Percentiles rank a stretch among this genome's conserved stretches.
Evolutionary conservation across 2,329 filamentous ascomycete species (phyloP).

Genomic region (Ophiostoma australiae): DNA sequence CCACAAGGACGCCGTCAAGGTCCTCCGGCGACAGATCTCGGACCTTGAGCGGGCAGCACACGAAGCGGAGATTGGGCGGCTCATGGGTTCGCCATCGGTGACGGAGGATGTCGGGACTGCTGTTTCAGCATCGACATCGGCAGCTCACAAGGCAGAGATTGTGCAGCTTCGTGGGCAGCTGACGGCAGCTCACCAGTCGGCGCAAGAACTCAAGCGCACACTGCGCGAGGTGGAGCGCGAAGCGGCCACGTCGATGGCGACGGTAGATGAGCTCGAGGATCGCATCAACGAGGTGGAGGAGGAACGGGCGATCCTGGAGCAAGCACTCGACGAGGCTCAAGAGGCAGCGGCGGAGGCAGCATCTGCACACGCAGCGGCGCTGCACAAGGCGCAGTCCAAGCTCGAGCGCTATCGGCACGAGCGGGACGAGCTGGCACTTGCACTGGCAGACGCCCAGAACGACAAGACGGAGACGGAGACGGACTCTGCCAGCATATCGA

Average conservation of each 20-base stretch:
- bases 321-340: constrained; percentile 53
- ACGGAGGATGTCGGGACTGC: constrained; percentile 44
- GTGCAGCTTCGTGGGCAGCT: constrained; percentile 57
- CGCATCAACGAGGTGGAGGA: constrained; percentile 56
- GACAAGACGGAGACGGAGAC: constrained; percentile 23
- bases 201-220: constrained; percentile 50
- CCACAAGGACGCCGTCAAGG: constrained; percentile 58
- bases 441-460: constrained; percentile 34
- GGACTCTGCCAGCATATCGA: constrained; percentile 25
- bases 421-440: constrained; percentile 39
- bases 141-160: constrained; percentile 51
- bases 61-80: constrained; percentile 53
- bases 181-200: constrained; percentile 53
- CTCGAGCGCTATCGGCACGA: constrained; percentile 50
- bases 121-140: constrained; percentile 11
- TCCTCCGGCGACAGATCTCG: constrained; percentile 59
- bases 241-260: constrained; percentile 35
- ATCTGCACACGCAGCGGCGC: constrained; percentile 41
- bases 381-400: constrained; percentile 45
- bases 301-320: constrained; percentile 53
- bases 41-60: constrained; percentile 65
- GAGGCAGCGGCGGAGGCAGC: constrained; percentile 47
- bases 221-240: constrained; percentile 49
- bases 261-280: constrained; percentile 44
- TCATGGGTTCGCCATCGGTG: constrained; percentile 41